Evolutionary conservation across 495 filamentous ascomycete species (phyloP).

Genomic region (Xylaria acuta): DNA sequence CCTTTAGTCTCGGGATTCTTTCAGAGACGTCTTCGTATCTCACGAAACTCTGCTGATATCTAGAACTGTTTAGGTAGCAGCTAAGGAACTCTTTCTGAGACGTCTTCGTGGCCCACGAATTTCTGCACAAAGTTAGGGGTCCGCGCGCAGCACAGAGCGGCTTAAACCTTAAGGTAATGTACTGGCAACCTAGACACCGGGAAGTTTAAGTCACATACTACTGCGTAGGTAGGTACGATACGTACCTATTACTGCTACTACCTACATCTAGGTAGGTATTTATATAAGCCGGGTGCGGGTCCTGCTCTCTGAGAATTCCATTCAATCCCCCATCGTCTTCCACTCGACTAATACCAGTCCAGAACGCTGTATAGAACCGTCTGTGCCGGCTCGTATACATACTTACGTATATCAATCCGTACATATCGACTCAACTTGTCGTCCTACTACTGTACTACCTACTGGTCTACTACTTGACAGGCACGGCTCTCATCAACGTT

Average conservation of each 20-base stretch:
- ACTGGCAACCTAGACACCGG: background rate
- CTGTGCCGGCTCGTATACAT: background rate
- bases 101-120: background rate
- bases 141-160: background rate
- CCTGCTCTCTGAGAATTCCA: background rate
- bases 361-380: background rate
- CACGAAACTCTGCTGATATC: background rate
- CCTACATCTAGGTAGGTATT: no score
- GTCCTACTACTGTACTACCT: background rate
- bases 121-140: background rate
- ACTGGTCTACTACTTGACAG: background rate
- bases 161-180: background rate
- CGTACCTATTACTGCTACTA: no score
- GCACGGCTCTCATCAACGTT: background rate
- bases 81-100: background rate
- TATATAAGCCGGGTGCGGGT: background rate
- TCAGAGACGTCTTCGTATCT: background rate
- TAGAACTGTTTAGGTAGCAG: background rate
- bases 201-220: background rate
- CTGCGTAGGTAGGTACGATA: no score
- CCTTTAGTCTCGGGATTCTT: background rate
- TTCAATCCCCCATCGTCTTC: background rate
- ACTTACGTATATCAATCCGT: background rate
- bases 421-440: background rate
- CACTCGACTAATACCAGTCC: background rate